Evolutionary conservation across 140 eudicot genomes (phyloP).

Genomic region (Cichorium intybus): DNA sequence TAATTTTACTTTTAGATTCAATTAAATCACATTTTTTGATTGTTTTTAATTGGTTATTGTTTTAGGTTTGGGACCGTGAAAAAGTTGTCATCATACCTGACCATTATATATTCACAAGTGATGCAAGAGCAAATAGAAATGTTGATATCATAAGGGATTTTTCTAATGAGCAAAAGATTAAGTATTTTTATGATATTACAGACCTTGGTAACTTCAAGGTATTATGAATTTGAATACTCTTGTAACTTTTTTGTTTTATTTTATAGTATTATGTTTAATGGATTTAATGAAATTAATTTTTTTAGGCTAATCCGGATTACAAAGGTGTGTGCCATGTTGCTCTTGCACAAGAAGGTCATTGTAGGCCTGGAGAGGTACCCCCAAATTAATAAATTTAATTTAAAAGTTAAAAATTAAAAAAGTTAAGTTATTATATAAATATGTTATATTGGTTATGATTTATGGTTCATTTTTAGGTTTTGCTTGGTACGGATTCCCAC

Average conservation of each 20-base stretch:
- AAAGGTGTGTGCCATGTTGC: slow-evolving; percentile 99
- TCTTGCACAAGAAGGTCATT: slow-evolving; percentile 99
- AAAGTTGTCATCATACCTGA: slow-evolving; percentile 93
- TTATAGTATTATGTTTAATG: background rate
- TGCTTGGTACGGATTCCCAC: slow-evolving; percentile 97
- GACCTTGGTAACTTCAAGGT: slow-evolving; percentile 89
- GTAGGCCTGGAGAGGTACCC: slow-evolving; percentile 97
- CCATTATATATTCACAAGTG: slow-evolving; percentile 87
- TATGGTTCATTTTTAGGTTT: slow-evolving; percentile 44
- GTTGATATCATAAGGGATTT: slow-evolving; percentile 90
- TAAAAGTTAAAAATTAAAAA: background rate
- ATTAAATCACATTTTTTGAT: background rate
- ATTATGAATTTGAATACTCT: background rate
- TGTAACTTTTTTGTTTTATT: background rate
- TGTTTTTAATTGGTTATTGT: background rate
- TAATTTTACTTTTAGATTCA: slow-evolving; percentile 3
- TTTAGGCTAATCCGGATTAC: slow-evolving; percentile 92
- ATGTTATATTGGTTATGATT: background rate
- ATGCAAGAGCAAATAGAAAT: slow-evolving; percentile 92
- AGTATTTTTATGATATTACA: slow-evolving; percentile 86
- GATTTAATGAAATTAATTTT: slow-evolving; percentile 6
- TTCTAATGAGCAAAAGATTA: slow-evolving; percentile 67
- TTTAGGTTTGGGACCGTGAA: slow-evolving; percentile 97
- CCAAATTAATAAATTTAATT: background rate
- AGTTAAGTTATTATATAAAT: background rate